Evolutionary conservation across 2,329 filamentous ascomycete genomes (phyloP).

Genomic region (Teratosphaeria epicoccoides): DNA sequence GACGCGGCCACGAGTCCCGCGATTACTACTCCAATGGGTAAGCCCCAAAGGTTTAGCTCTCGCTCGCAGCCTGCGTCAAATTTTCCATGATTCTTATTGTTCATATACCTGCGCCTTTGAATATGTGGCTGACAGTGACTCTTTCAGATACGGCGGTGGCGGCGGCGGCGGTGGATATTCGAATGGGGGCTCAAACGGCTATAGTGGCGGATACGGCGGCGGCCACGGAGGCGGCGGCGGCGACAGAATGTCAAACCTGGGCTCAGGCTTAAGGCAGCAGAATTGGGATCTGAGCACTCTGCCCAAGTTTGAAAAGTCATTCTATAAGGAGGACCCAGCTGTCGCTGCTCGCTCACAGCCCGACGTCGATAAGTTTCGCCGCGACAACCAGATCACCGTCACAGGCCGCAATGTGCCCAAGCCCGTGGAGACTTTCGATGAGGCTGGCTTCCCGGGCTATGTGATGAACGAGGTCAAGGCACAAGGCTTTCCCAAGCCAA

Average conservation of each 20-base stretch:
- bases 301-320: conserved; percentile 97
- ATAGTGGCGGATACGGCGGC: conserved; percentile 28
- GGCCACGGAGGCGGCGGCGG: conserved; percentile 56
- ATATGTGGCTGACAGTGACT: conserved; percentile 2
- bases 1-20: conserved; percentile 35
- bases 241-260: conserved; percentile 89
- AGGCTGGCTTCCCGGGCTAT: conserved; percentile 92
- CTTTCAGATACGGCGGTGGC: conserved; percentile 10
- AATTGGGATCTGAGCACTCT: conserved; percentile 70
- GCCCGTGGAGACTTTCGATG: conserved; percentile 93
- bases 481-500: conserved; percentile 87
- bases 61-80: conserved; percentile 22
- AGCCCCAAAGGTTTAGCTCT: conserved; percentile 30
- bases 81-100: conserved; percentile 2
- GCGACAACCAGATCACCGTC: conserved; percentile 73
- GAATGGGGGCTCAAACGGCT: conserved; percentile 25
- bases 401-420: conserved; percentile 74
- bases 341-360: conserved; percentile 63
- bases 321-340: conserved; percentile 89
- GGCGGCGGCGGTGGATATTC: conserved; percentile 9
- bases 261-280: conserved; percentile 76
- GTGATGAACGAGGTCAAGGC: conserved; percentile 98
- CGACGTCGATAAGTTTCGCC: conserved; percentile 83
- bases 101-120: not conserved
- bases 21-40: conserved; percentile 39